Evolutionary conservation across 1,284 basidiomycete species (phyloP).

Genomic region (Bondarzewia mesenterica): DNA sequence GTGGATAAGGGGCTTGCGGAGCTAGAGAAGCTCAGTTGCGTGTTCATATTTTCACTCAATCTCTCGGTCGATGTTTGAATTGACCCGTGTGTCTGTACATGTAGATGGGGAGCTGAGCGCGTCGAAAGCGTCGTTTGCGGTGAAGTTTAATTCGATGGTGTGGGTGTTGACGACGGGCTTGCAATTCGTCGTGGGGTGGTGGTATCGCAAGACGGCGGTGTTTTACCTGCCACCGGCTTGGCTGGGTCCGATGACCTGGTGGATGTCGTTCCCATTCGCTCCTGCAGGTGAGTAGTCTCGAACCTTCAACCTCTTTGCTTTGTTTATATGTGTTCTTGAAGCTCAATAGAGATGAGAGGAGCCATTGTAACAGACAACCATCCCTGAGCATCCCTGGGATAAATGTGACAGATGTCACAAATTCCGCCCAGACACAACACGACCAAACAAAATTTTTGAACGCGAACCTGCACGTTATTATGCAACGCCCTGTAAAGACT

Average conservation of each 20-base stretch:
- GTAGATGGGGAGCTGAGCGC: constrained; percentile 66
- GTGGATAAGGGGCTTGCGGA: constrained; percentile 93
- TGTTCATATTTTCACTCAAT: constrained; percentile 16
- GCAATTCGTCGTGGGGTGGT: constrained; percentile 81
- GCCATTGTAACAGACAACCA: too few relatives aligned
- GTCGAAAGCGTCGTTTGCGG: constrained; percentile 58
- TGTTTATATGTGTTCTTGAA: too few relatives aligned
- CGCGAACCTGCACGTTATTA: too few relatives aligned
- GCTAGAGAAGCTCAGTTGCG: constrained; percentile 86
- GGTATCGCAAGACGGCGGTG: constrained; percentile 81
- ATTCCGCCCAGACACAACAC: too few relatives aligned
- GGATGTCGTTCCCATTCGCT: constrained; percentile 77
- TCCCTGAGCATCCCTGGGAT: too few relatives aligned
- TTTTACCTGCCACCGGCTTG: constrained; percentile 87
- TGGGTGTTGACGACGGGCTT: constrained; percentile 82
- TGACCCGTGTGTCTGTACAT: constrained; percentile 1
- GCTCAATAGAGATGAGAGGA: too few relatives aligned
- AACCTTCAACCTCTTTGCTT: too few relatives aligned
- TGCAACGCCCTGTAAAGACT: too few relatives aligned
- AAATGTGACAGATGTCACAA: too few relatives aligned
- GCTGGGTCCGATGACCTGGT: constrained; percentile 81
- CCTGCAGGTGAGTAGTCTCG: constrained; percentile 52
- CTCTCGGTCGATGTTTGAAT: background rate
- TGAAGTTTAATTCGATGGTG: constrained; percentile 66
- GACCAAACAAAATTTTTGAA: too few relatives aligned